A percentile compares a stretch with the other conserved stretches of the same genome.
Conservation (phyloP, 352 stramenopile genomes). For the Aphanomyces cochlioides region DNA sequence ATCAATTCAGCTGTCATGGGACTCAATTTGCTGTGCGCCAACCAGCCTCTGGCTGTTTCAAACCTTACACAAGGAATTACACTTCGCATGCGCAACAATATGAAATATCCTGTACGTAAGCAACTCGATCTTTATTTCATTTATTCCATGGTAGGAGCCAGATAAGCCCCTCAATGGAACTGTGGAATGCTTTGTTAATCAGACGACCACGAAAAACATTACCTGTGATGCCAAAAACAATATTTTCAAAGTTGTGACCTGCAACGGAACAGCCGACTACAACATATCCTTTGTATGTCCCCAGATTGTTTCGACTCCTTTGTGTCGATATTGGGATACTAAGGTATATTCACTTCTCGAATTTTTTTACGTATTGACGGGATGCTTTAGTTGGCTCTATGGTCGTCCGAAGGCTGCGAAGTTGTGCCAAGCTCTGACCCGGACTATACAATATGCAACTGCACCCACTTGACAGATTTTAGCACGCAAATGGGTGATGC, state of each 20-base stretch:
- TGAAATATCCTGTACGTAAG: background rate
- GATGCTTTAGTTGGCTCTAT: conserved; percentile 35
- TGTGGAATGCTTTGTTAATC: background rate
- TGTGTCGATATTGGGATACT: conserved; percentile 60
- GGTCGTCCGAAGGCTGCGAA: conserved; percentile 57
- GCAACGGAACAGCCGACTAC: conserved; percentile 48
- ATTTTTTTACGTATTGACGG: background rate
- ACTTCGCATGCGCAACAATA: conserved; percentile 12
- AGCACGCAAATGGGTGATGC: conserved; percentile 60
- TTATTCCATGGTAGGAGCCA: conserved; percentile 2
- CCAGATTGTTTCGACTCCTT: conserved; percentile 35
- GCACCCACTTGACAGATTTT: conserved; percentile 71
- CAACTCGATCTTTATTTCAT: background rate
- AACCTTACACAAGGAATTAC: background rate
- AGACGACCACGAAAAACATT: background rate
- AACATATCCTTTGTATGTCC: conserved; percentile 51
- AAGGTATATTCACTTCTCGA: background rate
- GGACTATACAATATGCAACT: conserved; percentile 71
- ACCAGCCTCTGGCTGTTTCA: background rate
- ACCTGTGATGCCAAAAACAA: background rate
- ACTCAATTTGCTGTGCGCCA: background rate
- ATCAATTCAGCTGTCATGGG: conserved; percentile 14
- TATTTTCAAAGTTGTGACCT: conserved; percentile 13
- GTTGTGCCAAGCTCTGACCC: conserved; percentile 46
- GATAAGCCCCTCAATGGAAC: background rate